Evolutionary conservation across 2,329 filamentous ascomycete species (phyloP).

Genomic region (Fusarium equiseti): DNA sequence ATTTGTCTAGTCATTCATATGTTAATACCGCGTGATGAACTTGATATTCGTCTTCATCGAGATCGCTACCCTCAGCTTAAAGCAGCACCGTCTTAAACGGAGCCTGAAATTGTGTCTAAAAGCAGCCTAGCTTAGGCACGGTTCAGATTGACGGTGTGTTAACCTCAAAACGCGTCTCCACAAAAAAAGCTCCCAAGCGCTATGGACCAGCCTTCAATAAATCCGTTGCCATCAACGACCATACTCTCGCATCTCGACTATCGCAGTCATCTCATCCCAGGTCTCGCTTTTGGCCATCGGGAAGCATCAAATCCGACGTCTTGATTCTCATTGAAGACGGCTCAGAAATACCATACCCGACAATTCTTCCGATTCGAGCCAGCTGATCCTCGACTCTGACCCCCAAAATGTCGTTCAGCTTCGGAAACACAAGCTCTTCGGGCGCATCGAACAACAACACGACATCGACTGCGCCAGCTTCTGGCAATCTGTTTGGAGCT

Average conservation of each 20-base stretch:
- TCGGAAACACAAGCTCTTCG: constrained; percentile 53
- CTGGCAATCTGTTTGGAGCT: constrained; percentile 57
- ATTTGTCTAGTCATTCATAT: not conserved
- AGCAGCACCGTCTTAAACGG: constrained; percentile 30
- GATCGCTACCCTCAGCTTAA: constrained; percentile 2
- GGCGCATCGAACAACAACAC: constrained; percentile 50
- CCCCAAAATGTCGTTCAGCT: constrained; percentile 56
- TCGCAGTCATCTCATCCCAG: constrained; percentile 17
- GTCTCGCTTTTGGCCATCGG: constrained; percentile 12
- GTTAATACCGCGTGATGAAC: not conserved
- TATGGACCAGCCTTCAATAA: constrained; percentile 26
- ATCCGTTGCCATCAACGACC: constrained; percentile 45
- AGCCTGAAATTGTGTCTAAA: not conserved
- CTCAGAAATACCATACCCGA: constrained; percentile 26
- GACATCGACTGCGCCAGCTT: constrained; percentile 55
- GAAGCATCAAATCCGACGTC: constrained; percentile 6
- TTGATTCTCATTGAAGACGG: constrained; percentile 7
- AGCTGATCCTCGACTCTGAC: constrained; percentile 34
- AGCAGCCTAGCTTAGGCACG: constrained; percentile 26
- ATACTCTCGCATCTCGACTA: constrained; percentile 32
- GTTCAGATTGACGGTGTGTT: constrained; percentile 4
- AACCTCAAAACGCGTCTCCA: constrained; percentile 36
- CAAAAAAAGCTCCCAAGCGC: constrained; percentile 48
- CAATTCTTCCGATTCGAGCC: constrained; percentile 33
- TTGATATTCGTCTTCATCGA: constrained; percentile 22